A percentile compares a stretch with the other conserved stretches of the same genome.
These are phyloP conservation scores for Yamadazyma nakazawae DNA, from an alignment of 805 yeast species.

Conservation along the genomic window DNA sequence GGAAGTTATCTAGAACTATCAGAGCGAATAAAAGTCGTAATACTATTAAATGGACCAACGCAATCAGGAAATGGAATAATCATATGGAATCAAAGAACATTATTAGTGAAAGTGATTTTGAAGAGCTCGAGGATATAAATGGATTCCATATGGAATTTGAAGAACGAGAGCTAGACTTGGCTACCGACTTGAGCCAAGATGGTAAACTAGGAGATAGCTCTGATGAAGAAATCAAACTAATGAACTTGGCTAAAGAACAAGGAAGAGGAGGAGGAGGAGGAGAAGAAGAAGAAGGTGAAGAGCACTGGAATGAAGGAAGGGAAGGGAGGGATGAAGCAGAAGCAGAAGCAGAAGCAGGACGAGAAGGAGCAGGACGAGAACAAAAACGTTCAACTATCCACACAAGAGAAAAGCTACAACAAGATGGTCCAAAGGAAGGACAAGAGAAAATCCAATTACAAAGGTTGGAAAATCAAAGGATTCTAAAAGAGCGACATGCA, in stretches of 20 bases:
- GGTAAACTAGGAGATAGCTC: neutral
- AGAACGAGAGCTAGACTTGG: conserved; percentile 11
- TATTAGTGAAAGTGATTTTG: conserved; percentile 39
- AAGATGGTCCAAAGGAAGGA: neutral
- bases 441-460: too few relatives aligned
- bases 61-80: conserved; percentile 8
- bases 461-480: neutral
- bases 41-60: conserved; percentile 20
- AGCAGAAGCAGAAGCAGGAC: neutral
- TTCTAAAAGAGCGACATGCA: neutral
- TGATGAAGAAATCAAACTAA: neutral
- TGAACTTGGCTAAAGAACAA: neutral
- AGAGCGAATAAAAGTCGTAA: conserved; percentile 39
- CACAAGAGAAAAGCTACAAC: too few relatives aligned
- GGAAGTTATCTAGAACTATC: conserved; percentile 28
- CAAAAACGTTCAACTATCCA: too few relatives aligned
- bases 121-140: conserved; percentile 22
- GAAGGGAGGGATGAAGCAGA: neutral
- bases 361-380: too few relatives aligned
- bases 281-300: neutral
- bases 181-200: neutral
- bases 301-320: neutral
- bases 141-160: conserved; percentile 14
- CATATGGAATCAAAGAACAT: conserved; percentile 8
- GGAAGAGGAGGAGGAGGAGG: neutral